Conservation (phyloP, 495 filamentous ascomycete species). For the Daldinia grandis region DNA sequence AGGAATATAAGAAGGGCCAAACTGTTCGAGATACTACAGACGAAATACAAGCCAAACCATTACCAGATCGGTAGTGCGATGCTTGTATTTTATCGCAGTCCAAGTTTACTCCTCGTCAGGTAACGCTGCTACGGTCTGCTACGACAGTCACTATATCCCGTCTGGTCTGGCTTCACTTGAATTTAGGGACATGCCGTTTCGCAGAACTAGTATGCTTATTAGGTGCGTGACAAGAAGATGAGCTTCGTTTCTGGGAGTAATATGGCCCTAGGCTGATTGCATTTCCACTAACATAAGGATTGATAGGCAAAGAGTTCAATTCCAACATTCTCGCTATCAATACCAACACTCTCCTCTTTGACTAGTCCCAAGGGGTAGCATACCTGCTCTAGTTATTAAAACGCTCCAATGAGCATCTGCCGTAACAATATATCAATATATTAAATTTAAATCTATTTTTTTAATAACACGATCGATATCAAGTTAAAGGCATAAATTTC, state of each 20-base stretch:
- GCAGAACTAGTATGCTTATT: background rate
- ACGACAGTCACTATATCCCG: background rate
- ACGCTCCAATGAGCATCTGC: too few species aligned
- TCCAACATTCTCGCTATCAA: background rate
- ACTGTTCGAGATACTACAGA: slow-evolving; percentile 53
- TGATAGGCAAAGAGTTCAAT: background rate
- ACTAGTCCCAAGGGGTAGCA: background rate
- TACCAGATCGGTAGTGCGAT: slow-evolving; percentile 35
- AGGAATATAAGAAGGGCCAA: slow-evolving; percentile 91
- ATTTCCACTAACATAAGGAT: background rate
- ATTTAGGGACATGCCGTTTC: background rate
- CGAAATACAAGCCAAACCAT: slow-evolving; percentile 34
- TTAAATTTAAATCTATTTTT: background rate
- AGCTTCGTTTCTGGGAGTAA: background rate
- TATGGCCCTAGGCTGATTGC: background rate
- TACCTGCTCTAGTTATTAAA: background rate
- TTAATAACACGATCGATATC: background rate
- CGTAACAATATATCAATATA: background rate
- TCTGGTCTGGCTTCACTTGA: background rate
- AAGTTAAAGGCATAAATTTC: background rate
- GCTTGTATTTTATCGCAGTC: background rate
- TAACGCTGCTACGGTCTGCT: background rate
- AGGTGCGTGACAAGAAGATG: background rate
- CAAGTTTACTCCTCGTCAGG: background rate
- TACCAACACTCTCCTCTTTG: background rate